phyloP scores from a whole-genome alignment of 345 rosid genomes.

The Murraya koenigii region DNA sequence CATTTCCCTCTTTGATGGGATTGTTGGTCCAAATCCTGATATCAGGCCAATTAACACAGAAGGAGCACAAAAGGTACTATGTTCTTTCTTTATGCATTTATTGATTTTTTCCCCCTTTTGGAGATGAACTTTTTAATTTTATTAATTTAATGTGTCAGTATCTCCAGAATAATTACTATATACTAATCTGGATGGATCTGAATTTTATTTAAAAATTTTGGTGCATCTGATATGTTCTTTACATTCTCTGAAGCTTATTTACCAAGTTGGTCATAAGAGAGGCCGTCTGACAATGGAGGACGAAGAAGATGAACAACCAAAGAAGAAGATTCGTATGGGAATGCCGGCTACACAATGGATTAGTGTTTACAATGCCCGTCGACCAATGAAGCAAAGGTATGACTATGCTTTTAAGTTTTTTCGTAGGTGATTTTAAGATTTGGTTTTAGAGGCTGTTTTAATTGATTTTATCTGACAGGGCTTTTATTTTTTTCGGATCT shows the following conservation, averaged over 20 bases:
- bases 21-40: constrained; percentile 52
- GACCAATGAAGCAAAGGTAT: constrained; percentile 80
- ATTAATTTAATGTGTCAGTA: background rate
- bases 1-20: constrained; percentile 59
- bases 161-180: background rate
- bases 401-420: constrained; percentile 1
- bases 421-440: background rate
- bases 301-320: constrained; percentile 64
- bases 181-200: background rate
- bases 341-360: constrained; percentile 79
- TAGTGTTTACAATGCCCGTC: constrained; percentile 62
- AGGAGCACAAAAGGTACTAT: constrained; percentile 66
- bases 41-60: constrained; percentile 63
- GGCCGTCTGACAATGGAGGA: constrained; percentile 50
- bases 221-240: constrained; percentile 1
- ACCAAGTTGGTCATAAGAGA: constrained; percentile 68
- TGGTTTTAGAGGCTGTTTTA: constrained; percentile 2
- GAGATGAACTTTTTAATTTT: background rate
- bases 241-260: constrained; percentile 48
- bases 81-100: background rate
- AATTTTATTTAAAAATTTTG: background rate
- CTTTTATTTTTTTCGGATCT: background rate
- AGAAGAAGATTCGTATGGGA: constrained; percentile 64
- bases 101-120: background rate
- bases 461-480: background rate